Conservation (phyloP, 1,284 basidiomycete species). For the Puccinia hordei region DNA sequence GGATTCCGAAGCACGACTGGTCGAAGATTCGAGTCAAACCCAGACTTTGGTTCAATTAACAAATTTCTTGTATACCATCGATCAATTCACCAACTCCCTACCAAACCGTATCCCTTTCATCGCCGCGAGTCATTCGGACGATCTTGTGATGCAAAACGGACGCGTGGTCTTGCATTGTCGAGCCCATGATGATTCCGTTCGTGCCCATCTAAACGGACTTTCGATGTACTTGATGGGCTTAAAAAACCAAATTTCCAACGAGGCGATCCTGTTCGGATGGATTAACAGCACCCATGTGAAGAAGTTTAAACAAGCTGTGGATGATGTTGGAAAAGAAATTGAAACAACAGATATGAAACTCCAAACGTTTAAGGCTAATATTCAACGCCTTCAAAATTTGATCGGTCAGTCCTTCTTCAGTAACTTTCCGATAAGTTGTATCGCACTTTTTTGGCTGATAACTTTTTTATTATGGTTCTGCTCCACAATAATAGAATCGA, state of each 20-base stretch:
- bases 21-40: neutral
- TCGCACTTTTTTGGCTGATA: neutral
- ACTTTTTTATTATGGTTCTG: neutral
- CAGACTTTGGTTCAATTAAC: constrained; percentile 8
- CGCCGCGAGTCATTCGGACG: neutral
- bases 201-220: constrained; percentile 20
- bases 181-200: constrained; percentile 15
- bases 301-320: constrained; percentile 17
- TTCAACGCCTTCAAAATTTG: constrained; percentile 1
- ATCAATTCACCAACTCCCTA: constrained; percentile 32
- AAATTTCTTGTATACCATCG: constrained; percentile 26
- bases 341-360: constrained; percentile 1
- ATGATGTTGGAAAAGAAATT: constrained; percentile 21
- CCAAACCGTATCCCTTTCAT: constrained; percentile 28
- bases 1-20: neutral
- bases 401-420: constrained; percentile 31
- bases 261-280: constrained; percentile 32
- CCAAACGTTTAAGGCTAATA: constrained; percentile 13
- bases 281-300: constrained; percentile 21
- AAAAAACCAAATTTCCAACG: constrained; percentile 40
- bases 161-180: constrained; percentile 15
- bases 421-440: neutral
- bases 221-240: constrained; percentile 44
- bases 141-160: constrained; percentile 20
- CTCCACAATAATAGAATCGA: constrained; percentile 19